Evolutionary conservation across 495 filamentous ascomycete species (phyloP), one percentile per base, ranked within the genome.

Genomic region (Astrothelium macrocarpum): DNA sequence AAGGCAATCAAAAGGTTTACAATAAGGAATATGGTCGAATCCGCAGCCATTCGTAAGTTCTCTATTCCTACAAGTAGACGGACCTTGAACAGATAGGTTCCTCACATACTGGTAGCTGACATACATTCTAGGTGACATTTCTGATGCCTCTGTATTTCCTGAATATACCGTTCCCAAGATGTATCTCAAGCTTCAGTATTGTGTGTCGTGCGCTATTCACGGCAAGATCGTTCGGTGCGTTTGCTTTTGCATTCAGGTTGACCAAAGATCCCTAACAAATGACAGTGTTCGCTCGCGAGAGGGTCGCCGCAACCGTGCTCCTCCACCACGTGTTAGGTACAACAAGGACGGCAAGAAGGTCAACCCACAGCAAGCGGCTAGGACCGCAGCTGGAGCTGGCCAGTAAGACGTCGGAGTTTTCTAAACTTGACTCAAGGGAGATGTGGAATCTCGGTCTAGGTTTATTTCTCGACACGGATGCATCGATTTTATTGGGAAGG

Each of bases 331-430:
- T 71, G 91, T 97, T 72, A 84, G 94, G 70, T 99, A 95, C 88
- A 99, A 99, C 87, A 97, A 97, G 87, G 94, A 99, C 78, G 94
- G 94, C 82, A 99, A 99, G 89, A 99, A 97, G 87, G 85, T 99
- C 77, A 90, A 86, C 80, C 92, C 95, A 64, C 91, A 90, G 78
- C 88, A 93, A 78, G 86, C 87, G 66, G 82, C 81, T 53, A 87
- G 87, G 81, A 81, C 81, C 74, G 75, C 79, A 62, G 53, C 5
- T 20, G 49, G 23, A 11, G 49, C 49, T 28, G 49, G 49, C 23
- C 49, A 56, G 49, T 56, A 18, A 49, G 36, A 49, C 11, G 45
- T 16, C 5, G 20, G 49, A 20, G 25, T 5, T 29, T 28, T 26
- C 12, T 9, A 5, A 20, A 18, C 3, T 12, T 7, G 29, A 56